A percentile compares a stretch with the other conserved stretches of the same genome.
These are phyloP conservation scores for Linnemannia hyalina DNA, from an alignment of 192 early-diverging fungal species.

Conservation along the genomic window DNA sequence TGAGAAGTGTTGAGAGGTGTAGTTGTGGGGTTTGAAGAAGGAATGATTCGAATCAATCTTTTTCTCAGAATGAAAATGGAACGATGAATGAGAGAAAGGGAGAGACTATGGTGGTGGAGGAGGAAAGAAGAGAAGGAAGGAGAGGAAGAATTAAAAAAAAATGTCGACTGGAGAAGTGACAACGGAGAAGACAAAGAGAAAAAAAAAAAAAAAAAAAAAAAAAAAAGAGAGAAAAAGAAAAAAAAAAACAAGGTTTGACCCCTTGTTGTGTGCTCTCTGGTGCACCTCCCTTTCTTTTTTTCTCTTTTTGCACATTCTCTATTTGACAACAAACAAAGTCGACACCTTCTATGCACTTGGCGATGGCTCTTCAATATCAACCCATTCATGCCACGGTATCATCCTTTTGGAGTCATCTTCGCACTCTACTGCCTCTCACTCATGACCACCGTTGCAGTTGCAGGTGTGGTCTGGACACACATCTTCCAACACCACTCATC, in stretches of 20 bases:
- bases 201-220: slow-evolving; percentile 23
- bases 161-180: not conserved
- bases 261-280: not conserved
- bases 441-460: too few species aligned
- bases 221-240: slow-evolving; percentile 18
- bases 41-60: not conserved
- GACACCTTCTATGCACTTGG: not conserved
- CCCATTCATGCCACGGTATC: not conserved
- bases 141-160: not conserved
- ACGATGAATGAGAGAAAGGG: not conserved
- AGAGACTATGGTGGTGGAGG: not conserved
- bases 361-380: not conserved
- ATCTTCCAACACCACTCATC: not conserved
- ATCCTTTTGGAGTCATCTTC: too few species aligned
- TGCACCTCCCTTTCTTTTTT: slow-evolving; percentile 14
- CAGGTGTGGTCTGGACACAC: not conserved
- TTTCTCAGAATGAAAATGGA: not conserved
- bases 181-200: not conserved
- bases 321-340: not conserved
- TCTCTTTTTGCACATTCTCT: not conserved
- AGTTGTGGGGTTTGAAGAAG: not conserved
- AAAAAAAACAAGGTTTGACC: slow-evolving; percentile 23
- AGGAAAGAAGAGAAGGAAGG: not conserved
- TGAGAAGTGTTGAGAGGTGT: not conserved
- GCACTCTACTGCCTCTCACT: too few species aligned